Conservation (phyloP, 768 basidiomycete species). For the Lyophyllum decastes region DNA sequence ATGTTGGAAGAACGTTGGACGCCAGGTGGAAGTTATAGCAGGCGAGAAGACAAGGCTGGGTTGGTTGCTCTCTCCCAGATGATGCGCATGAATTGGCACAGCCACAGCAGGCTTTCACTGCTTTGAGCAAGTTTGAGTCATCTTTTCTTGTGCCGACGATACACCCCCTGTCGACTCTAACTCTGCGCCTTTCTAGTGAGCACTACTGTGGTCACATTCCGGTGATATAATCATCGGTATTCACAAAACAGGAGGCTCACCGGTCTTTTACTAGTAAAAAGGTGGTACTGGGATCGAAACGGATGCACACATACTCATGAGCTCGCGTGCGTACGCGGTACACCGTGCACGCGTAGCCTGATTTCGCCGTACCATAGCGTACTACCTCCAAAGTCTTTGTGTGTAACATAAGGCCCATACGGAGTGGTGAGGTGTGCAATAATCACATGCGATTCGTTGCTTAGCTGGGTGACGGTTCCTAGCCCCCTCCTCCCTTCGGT, state of each 20-base stretch:
- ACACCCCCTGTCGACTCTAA: not conserved
- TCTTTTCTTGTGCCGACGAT: not conserved
- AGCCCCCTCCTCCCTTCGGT: not conserved
- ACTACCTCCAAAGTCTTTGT: no score
- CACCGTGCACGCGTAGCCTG: no score
- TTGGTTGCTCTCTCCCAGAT: constrained; percentile 18
- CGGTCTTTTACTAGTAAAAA: not conserved
- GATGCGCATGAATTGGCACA: constrained; percentile 17
- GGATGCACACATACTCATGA: no score
- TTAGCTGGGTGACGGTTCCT: constrained; percentile 10
- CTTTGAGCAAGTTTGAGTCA: not conserved
- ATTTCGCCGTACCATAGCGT: no score
- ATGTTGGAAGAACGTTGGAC: not conserved
- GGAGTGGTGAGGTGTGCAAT: not conserved
- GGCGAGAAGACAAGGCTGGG: constrained; percentile 1
- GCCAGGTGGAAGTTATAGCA: not conserved
- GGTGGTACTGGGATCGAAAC: no score
- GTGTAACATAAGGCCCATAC: not conserved
- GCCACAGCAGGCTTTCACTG: constrained; percentile 8
- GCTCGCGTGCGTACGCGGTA: not conserved
- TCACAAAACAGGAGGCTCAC: not conserved
- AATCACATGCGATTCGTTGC: constrained; percentile 9
- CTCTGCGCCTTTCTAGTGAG: not conserved
- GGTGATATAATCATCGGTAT: not conserved
- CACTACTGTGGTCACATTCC: not conserved